A percentile compares a stretch with the other conserved stretches of the same genome.
These are phyloP conservation scores for Fusarium dimerum DNA, from an alignment of 2,329 filamentous ascomycete genomes.

Conservation along the genomic window DNA sequence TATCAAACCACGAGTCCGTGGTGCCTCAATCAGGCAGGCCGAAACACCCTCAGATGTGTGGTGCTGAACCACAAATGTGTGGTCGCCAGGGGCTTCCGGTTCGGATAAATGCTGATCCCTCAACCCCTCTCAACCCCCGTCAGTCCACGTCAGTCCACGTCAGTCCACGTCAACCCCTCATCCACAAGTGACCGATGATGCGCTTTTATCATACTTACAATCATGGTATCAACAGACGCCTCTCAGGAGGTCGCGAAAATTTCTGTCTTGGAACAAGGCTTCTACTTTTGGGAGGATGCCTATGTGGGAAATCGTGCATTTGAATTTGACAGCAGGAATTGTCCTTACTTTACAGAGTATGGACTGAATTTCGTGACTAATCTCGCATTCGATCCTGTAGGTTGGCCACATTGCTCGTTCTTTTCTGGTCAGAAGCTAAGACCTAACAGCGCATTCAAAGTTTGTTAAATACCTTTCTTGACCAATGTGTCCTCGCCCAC, in stretches of 20 bases:
- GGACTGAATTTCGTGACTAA: neutral
- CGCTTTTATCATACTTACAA: neutral
- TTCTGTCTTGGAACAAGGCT: neutral
- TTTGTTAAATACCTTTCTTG: neutral
- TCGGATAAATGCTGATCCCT: neutral
- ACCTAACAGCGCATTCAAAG: neutral
- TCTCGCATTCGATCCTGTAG: neutral
- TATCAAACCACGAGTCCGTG: too few relatives aligned
- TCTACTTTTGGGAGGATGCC: neutral
- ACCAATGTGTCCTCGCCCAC: neutral
- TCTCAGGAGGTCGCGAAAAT: neutral
- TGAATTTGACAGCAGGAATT: neutral
- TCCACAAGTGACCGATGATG: neutral
- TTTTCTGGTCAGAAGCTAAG: neutral
- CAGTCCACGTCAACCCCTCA: neutral
- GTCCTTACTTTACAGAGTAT: conserved; percentile 1
- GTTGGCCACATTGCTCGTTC: neutral
- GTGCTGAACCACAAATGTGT: neutral
- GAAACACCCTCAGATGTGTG: neutral
- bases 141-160: neutral
- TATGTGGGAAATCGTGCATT: neutral
- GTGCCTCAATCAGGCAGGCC: too few relatives aligned
- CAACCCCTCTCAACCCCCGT: too few relatives aligned
- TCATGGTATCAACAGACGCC: neutral
- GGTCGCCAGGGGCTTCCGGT: neutral